These are phyloP conservation scores for Trifolium subterraneum DNA, from an alignment of 306 rosid species.

Conservation along the genomic window DNA sequence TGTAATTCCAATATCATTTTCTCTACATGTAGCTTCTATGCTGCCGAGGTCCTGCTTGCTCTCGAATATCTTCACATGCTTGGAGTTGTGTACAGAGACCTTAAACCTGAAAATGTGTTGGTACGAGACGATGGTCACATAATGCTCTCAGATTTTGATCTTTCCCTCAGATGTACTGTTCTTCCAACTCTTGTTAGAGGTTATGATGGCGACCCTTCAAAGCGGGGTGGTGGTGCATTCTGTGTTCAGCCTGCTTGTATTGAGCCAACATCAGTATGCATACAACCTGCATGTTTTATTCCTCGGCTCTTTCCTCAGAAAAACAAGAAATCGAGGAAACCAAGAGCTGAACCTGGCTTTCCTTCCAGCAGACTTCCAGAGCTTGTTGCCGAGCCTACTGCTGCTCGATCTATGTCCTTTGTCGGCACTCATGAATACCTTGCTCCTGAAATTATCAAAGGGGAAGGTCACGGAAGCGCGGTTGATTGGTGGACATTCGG, in stretches of 20 bases:
- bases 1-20: not conserved
- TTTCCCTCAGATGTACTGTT: constrained; percentile 88
- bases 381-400: constrained; percentile 97
- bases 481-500: constrained; percentile 99
- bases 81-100: constrained; percentile 97
- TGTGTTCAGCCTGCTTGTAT: constrained; percentile 96
- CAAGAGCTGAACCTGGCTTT: constrained; percentile 69
- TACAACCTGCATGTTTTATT: constrained; percentile 93
- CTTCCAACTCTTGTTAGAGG: constrained; percentile 82
- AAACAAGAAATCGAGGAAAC: constrained; percentile 71
- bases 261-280: constrained; percentile 90
- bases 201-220: constrained; percentile 80
- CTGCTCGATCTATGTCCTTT: constrained; percentile 95
- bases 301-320: constrained; percentile 88
- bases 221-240: constrained; percentile 80
- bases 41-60: constrained; percentile 96
- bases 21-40: constrained; percentile 77
- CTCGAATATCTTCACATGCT: constrained; percentile 99
- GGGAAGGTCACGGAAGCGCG: constrained; percentile 99
- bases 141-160: constrained; percentile 98
- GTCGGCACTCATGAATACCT: constrained; percentile 98
- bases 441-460: constrained; percentile 97
- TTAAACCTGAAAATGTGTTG: constrained; percentile 95
- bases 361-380: constrained; percentile 80
- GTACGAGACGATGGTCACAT: constrained; percentile 99